Conservation (phyloP, 2,329 filamentous ascomycete species). For the Exophiala calicioides region DNA sequence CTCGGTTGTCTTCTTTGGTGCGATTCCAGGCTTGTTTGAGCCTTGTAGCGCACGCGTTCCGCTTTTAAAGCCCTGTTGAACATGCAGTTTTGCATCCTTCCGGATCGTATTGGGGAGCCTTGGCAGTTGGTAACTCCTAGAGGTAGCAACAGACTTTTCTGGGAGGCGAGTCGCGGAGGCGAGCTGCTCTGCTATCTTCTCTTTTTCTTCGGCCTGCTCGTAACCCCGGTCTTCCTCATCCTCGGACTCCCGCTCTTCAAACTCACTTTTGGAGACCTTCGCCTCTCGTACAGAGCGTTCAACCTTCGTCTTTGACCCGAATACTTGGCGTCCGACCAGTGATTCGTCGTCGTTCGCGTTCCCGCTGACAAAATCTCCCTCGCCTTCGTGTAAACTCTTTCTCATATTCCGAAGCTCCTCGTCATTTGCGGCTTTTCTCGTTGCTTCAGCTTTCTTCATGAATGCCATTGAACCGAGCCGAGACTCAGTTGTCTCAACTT, state of each 20-base stretch:
- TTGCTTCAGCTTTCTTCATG: slow-evolving; percentile 85
- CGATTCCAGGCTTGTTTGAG: not conserved
- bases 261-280: slow-evolving; percentile 51
- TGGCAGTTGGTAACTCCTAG: no score
- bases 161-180: no score
- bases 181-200: no score
- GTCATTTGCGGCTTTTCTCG: slow-evolving; percentile 77
- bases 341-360: slow-evolving; percentile 52
- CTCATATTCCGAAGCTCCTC: slow-evolving; percentile 70
- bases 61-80: no score
- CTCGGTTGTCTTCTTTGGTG: slow-evolving; percentile 24
- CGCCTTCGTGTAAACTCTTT: slow-evolving; percentile 64
- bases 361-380: not conserved
- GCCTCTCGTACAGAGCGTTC: slow-evolving; percentile 33
- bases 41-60: no score
- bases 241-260: slow-evolving; percentile 62
- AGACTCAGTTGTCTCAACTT: slow-evolving; percentile 54
- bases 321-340: slow-evolving; percentile 57
- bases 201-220: not conserved
- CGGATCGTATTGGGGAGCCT: not conserved
- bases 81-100: not conserved
- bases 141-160: no score
- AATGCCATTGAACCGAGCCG: slow-evolving; percentile 85
- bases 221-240: slow-evolving; percentile 39
- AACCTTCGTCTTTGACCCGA: slow-evolving; percentile 36